These are phyloP conservation scores for Penicillium cosmopolitanum DNA, from an alignment of 495 filamentous ascomycete species.

Conservation along the genomic window DNA sequence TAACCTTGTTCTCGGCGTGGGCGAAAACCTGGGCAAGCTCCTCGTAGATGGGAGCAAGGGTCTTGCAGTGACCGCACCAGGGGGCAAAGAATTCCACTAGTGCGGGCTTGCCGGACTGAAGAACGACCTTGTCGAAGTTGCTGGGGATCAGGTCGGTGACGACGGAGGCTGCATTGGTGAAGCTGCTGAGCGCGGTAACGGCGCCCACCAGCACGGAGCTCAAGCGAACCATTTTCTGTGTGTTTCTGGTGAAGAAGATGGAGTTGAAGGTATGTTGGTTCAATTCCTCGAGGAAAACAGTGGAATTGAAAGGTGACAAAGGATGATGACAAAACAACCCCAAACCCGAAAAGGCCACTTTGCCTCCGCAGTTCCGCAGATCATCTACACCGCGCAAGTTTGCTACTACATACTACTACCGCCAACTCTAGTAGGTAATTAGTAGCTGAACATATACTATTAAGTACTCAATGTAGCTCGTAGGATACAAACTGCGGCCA, in stretches of 20 bases:
- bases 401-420: neutral
- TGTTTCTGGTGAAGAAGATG: neutral
- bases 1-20: conserved; percentile 77
- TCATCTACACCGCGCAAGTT: neutral
- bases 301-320: neutral
- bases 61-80: conserved; percentile 99
- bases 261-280: conserved; percentile 7
- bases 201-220: conserved; percentile 49
- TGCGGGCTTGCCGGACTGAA: conserved; percentile 91
- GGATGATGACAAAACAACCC: conserved; percentile 8
- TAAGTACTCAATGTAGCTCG: too few relatives aligned
- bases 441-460: too few relatives aligned
- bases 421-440: too few relatives aligned
- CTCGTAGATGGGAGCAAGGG: conserved; percentile 90
- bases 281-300: conserved; percentile 6
- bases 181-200: conserved; percentile 44
- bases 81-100: conserved; percentile 99
- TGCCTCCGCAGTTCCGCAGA: conserved; percentile 19
- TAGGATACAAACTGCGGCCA: too few relatives aligned
- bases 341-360: conserved; percentile 6
- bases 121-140: conserved; percentile 89
- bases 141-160: conserved; percentile 84
- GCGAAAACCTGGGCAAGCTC: conserved; percentile 79
- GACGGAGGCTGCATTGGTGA: conserved; percentile 48
- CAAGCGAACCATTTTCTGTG: conserved; percentile 49